Evolutionary conservation across 371 early-diverging fungal species (phyloP), one percentile per base, ranked within the genome.

Genomic region (Mucor saturninus): DNA sequence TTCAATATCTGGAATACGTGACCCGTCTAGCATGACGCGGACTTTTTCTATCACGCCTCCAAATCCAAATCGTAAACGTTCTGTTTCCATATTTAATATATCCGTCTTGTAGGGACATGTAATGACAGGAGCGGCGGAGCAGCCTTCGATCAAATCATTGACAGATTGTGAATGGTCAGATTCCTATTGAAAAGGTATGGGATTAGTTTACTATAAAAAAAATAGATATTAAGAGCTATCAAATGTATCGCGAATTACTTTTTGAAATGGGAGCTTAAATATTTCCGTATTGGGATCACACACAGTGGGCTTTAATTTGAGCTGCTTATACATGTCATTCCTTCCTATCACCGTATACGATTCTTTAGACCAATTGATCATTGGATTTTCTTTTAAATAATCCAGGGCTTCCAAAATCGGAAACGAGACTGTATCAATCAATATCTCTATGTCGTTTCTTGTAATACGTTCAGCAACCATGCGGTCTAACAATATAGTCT

Each of bases 21-120:
- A 71, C 4, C 80, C 74, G 53, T 83, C 81, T 48, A 92, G 80
- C 67, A 88, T 75, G 2, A 67, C 73, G 43, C 83, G 77, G 0
- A 85, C 86, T 15, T 90, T 88, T 3, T 86, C 83, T 2, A 93
- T 63, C 4, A 93, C 71, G 37, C 79, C 84, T 57, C 88, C 89
- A 26, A 81, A 76, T 2, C 77, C 78, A 63, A 95, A 94, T 15
- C 89, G 81, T 37, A 90, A 57, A 35, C 60, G 65, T 52, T 77
- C 77, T 2, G 70, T 75, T 13, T 68, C 65, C 45, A 35, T 54
- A 35, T 72, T 59, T 2, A 77, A 54, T 3, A 57, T 49, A 61
- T 75, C 77, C 1, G 73, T 63, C 40, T 65, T 49, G 35, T 59
- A 72, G 1, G 54, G 53, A 29, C 54, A 55, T 21, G 55, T 49